A percentile compares a stretch with the other conserved stretches of the same genome.
These are phyloP conservation scores for Cicer arietinum DNA, from an alignment of 306 rosid species.

Conservation along the genomic window DNA sequence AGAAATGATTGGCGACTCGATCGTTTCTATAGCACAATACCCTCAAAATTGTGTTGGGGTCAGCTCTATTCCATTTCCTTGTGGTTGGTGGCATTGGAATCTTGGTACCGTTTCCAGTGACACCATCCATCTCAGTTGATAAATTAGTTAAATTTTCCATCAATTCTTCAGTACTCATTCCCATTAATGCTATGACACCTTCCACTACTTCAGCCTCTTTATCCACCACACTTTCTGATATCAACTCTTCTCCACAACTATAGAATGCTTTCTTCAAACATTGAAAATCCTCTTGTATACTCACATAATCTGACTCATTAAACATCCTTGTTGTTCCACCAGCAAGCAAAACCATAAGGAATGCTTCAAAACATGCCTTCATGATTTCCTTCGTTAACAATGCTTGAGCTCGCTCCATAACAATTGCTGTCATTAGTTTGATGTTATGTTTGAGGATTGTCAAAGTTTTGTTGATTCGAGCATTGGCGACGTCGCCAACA, in stretches of 20 bases:
- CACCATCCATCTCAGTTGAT: conserved; percentile 67
- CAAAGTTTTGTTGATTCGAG: conserved; percentile 58
- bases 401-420: conserved; percentile 68
- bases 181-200: conserved; percentile 80
- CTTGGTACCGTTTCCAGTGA: conserved; percentile 61
- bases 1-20: conserved; percentile 69
- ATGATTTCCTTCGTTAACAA: conserved; percentile 71
- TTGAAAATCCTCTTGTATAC: conserved; percentile 73
- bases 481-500: conserved; percentile 58
- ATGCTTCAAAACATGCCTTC: conserved; percentile 75
- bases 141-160: conserved; percentile 73
- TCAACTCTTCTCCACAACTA: conserved; percentile 68
- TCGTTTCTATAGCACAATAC: conserved; percentile 88
- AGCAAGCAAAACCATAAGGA: conserved; percentile 81
- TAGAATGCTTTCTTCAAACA: conserved; percentile 61
- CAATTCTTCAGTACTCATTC: conserved; percentile 66
- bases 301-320: conserved; percentile 59
- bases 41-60: conserved; percentile 87
- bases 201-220: conserved; percentile 72
- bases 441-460: conserved; percentile 70
- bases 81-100: conserved; percentile 94
- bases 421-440: conserved; percentile 64
- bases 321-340: conserved; percentile 76
- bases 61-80: conserved; percentile 77
- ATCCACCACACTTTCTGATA: conserved; percentile 62